phyloP scores from a whole-genome alignment of 345 rosid genomes.

The Eucalyptus caleyi region DNA sequence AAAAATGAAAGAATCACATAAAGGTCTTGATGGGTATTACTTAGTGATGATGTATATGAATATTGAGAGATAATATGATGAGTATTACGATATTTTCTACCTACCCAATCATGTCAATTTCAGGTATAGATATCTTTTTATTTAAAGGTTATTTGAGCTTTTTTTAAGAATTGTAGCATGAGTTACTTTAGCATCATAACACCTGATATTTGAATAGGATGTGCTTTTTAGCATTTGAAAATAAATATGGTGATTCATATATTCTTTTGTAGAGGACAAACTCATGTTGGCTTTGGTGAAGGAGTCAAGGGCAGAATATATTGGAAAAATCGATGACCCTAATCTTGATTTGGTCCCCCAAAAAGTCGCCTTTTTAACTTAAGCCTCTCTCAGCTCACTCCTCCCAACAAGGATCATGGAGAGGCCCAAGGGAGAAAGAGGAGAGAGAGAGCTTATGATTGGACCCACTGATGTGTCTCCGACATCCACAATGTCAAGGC shows the following conservation, averaged over 20 bases:
- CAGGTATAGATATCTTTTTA: neutral
- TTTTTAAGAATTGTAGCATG: neutral
- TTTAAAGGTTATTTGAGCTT: neutral
- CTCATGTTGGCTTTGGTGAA: neutral
- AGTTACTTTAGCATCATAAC: neutral
- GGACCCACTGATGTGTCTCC: neutral
- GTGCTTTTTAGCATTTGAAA: neutral
- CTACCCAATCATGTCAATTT: neutral
- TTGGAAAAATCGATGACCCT: neutral
- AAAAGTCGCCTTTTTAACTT: neutral
- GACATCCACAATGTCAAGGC: slow-evolving; percentile 1
- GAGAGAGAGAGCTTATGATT: neutral
- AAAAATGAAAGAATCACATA: neutral
- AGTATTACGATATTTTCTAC: neutral
- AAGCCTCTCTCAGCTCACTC: neutral
- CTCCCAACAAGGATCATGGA: neutral
- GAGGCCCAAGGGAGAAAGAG: neutral
- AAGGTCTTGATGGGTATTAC: slow-evolving; percentile 15
- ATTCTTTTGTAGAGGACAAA: neutral
- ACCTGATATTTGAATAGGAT: neutral
- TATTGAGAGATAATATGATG: neutral
- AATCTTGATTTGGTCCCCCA: neutral
- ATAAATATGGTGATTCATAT: neutral
- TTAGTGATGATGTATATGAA: neutral
- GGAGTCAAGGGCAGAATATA: neutral